phyloP scores from a whole-genome alignment of 1,284 basidiomycete genomes.

The Lentinula novae-zelandiae region DNA sequence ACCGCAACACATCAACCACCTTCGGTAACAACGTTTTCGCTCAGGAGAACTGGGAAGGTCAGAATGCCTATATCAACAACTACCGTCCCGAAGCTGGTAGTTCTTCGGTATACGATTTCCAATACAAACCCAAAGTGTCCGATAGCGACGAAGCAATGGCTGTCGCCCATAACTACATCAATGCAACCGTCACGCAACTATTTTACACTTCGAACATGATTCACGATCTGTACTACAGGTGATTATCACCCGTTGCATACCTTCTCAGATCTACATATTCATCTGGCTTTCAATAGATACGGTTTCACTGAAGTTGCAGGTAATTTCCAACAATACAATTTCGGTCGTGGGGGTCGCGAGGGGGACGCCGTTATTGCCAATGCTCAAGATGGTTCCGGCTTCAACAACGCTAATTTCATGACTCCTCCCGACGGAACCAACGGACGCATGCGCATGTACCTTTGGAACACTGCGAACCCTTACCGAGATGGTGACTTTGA shows the following conservation, averaged over 20 bases:
- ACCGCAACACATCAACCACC: slow-evolving; percentile 73
- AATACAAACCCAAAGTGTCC: slow-evolving; percentile 57
- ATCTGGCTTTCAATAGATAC: slow-evolving; percentile 43
- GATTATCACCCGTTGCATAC: slow-evolving; percentile 6
- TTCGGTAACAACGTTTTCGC: slow-evolving; percentile 92
- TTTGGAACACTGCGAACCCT: slow-evolving; percentile 88
- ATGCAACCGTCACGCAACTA: slow-evolving; percentile 82
- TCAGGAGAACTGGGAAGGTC: slow-evolving; percentile 89
- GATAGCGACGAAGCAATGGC: slow-evolving; percentile 47
- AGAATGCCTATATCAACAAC: slow-evolving; percentile 71
- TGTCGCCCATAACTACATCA: slow-evolving; percentile 80
- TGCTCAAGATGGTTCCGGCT: slow-evolving; percentile 92
- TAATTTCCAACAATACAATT: slow-evolving; percentile 98
- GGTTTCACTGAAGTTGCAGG: slow-evolving; percentile 91
- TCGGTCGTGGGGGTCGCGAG: slow-evolving; percentile 82
- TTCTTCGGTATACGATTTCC: slow-evolving; percentile 63
- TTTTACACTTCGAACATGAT: slow-evolving; percentile 92
- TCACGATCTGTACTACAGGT: slow-evolving; percentile 73
- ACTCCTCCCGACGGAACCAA: slow-evolving; percentile 74
- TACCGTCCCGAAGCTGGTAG: slow-evolving; percentile 71
- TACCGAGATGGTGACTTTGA: slow-evolving; percentile 95
- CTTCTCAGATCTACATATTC: slow-evolving; percentile 11
- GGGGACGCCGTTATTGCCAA: slow-evolving; percentile 92
- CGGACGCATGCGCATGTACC: slow-evolving; percentile 94
- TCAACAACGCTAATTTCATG: slow-evolving; percentile 87